Evolutionary conservation across 176 grass and related monocot species (phyloP).

Genomic region (Bromus sterilis): DNA sequence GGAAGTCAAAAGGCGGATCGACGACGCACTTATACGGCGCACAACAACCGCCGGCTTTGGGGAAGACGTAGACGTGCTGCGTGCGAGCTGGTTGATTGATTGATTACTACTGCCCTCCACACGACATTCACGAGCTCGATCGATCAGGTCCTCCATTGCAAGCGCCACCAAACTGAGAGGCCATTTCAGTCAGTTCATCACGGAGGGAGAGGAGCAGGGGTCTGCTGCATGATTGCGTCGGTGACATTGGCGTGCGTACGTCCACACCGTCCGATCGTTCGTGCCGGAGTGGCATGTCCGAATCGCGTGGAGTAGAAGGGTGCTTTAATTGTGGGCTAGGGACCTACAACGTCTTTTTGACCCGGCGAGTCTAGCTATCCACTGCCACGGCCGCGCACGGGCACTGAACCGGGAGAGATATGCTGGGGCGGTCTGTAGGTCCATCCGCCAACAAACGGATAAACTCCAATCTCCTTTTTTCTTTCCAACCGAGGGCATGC

Average conservation of each 20-base stretch:
- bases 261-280: too few relatives aligned
- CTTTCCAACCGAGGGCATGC: too few relatives aligned
- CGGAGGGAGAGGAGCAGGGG: neutral
- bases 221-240: conserved; percentile 22
- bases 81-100: neutral
- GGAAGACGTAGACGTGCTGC: neutral
- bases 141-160: neutral
- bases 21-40: neutral
- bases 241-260: neutral
- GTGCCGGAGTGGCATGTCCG: neutral
- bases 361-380: too few relatives aligned
- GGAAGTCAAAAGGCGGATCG: conserved; percentile 4
- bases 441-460: too few relatives aligned
- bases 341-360: conserved; percentile 55
- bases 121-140: neutral
- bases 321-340: conserved; percentile 8
- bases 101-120: neutral
- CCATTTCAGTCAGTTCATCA: neutral
- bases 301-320: conserved; percentile 57
- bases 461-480: too few relatives aligned
- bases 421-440: too few relatives aligned
- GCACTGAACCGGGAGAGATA: too few relatives aligned
- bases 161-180: neutral
- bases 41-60: neutral
- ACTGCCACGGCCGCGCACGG: too few relatives aligned